A percentile compares a stretch with the other conserved stretches of the same genome.
These are phyloP conservation scores for Lentinula novae-zelandiae DNA, from an alignment of 1,284 basidiomycete species.

Conservation along the genomic window DNA sequence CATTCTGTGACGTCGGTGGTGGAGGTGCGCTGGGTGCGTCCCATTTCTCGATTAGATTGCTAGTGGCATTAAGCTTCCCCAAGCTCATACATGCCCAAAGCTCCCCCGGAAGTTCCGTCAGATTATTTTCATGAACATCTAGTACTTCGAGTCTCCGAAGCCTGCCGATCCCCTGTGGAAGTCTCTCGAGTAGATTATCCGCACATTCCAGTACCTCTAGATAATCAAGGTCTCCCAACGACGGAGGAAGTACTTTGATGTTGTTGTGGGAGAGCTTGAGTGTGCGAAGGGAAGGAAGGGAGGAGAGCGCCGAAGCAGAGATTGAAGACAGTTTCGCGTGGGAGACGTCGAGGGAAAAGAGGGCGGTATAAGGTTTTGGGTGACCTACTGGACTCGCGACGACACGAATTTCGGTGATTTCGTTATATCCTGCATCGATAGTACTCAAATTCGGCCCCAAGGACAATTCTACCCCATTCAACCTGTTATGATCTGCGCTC, in stretches of 20 bases:
- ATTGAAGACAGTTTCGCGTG: constrained; percentile 87
- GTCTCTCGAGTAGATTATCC: constrained; percentile 80
- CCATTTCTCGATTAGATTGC: constrained; percentile 81
- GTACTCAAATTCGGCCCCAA: constrained; percentile 59
- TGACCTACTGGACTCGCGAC: constrained; percentile 52
- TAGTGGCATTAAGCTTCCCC: constrained; percentile 79
- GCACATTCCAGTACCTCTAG: constrained; percentile 82
- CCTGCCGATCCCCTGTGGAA: constrained; percentile 79
- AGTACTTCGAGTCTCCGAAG: constrained; percentile 76
- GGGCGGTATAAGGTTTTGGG: constrained; percentile 44
- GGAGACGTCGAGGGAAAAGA: constrained; percentile 87
- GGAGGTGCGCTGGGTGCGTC: constrained; percentile 35
- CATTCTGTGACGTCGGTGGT: background rate
- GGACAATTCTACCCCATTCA: constrained; percentile 77
- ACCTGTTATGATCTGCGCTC: constrained; percentile 77
- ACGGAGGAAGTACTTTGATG: constrained; percentile 82
- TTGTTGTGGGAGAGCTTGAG: constrained; percentile 86
- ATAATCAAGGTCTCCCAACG: constrained; percentile 68
- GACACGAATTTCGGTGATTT: constrained; percentile 78
- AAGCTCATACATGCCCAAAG: constrained; percentile 88
- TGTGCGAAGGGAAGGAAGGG: constrained; percentile 69
- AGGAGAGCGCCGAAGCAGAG: constrained; percentile 69
- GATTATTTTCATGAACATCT: constrained; percentile 91
- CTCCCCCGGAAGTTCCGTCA: constrained; percentile 71
- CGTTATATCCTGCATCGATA: constrained; percentile 76